A percentile compares a stretch with the other conserved stretches of the same genome.
These are phyloP conservation scores for Saccharomycopsis vini DNA, from an alignment of 805 yeast species.

Conservation along the genomic window DNA sequence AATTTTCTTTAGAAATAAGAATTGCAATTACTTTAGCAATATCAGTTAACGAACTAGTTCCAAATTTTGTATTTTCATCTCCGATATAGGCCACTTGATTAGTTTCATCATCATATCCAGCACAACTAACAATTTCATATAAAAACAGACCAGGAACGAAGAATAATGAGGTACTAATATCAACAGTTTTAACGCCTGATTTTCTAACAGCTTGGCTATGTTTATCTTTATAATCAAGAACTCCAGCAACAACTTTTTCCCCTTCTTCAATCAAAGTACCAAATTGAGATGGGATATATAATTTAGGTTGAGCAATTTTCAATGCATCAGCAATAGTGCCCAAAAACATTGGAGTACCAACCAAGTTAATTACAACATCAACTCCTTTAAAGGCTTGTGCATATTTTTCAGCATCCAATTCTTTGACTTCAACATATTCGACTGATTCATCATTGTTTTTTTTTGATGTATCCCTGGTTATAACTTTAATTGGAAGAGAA, in stretches of 20 bases:
- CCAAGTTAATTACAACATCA: constrained; percentile 43
- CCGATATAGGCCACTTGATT: constrained; percentile 34
- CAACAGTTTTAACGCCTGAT: constrained; percentile 39
- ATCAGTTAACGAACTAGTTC: constrained; percentile 33
- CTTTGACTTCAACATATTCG: constrained; percentile 32
- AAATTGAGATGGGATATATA: constrained; percentile 31
- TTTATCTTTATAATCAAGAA: constrained; percentile 27
- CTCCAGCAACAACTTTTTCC: constrained; percentile 27
- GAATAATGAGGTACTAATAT: constrained; percentile 33
- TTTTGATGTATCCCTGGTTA: constrained; percentile 35
- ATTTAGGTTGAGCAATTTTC: constrained; percentile 21
- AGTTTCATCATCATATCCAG: constrained; percentile 25
- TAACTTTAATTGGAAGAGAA: constrained; percentile 40
- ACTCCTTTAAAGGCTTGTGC: constrained; percentile 35
- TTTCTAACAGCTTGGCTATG: constrained; percentile 33
- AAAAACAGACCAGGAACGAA: constrained; percentile 29
- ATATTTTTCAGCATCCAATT: constrained; percentile 23
- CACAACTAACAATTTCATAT: constrained; percentile 1
- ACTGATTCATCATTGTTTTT: constrained; percentile 28
- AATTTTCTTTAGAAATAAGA: constrained; percentile 31
- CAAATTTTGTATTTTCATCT: constrained; percentile 29
- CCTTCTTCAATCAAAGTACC: constrained; percentile 37
- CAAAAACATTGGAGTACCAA: constrained; percentile 28
- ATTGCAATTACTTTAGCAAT: constrained; percentile 37
- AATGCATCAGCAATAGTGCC: constrained; percentile 43